phyloP scores from a whole-genome alignment of 305 asterid species.

The Solanum hybrid region DNA sequence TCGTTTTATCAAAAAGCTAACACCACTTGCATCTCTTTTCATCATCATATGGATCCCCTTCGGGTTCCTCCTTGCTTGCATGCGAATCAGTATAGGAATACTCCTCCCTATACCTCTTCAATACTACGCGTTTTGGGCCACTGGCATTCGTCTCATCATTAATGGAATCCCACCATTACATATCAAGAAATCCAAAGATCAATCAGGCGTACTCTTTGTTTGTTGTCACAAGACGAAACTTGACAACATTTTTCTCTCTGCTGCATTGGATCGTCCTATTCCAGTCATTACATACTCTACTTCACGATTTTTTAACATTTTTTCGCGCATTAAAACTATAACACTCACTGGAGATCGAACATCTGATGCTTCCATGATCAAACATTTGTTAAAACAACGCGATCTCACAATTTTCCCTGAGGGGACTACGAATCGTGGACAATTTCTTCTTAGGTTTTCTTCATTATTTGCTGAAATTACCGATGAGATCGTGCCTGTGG shows the following conservation, averaged over 20 bases:
- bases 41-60: slow-evolving; percentile 21
- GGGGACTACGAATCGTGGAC: slow-evolving; percentile 19
- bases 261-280: not conserved
- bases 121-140: not conserved
- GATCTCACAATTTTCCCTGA: slow-evolving; percentile 6
- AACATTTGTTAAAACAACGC: not conserved
- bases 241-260: not conserved
- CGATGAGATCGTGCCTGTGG: not conserved
- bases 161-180: slow-evolving; percentile 3
- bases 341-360: slow-evolving; percentile 5
- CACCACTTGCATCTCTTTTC: slow-evolving; percentile 7
- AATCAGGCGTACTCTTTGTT: not conserved
- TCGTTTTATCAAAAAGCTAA: slow-evolving; percentile 18
- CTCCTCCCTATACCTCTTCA: not conserved
- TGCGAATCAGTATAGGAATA: not conserved
- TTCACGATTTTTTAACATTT: not conserved
- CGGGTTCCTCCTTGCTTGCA: not conserved
- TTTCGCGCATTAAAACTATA: not conserved
- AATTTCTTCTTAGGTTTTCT: slow-evolving; percentile 15
- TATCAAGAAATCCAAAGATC: not conserved
- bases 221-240: slow-evolving; percentile 12
- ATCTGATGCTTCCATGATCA: slow-evolving; percentile 4
- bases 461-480: slow-evolving; percentile 16
- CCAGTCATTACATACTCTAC: slow-evolving; percentile 7
- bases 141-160: not conserved